These are phyloP conservation scores for Tolypocladium tundrense DNA, from an alignment of 2,329 filamentous ascomycete genomes.

Conservation along the genomic window DNA sequence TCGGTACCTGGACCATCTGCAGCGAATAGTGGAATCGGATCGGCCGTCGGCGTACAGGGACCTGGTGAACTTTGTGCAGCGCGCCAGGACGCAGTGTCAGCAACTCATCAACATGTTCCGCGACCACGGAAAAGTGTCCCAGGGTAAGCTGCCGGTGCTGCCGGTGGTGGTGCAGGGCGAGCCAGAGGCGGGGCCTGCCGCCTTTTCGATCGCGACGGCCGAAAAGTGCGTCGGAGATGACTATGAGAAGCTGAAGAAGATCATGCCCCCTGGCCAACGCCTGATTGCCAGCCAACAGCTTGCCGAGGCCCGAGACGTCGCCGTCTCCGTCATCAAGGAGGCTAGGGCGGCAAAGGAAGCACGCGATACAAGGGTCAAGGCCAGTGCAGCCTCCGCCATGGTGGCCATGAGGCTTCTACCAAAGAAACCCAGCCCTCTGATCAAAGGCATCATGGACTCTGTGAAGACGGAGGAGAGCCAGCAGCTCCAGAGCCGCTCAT, in stretches of 20 bases:
- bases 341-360: conserved; percentile 69
- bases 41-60: conserved; percentile 79
- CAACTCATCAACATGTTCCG: conserved; percentile 85
- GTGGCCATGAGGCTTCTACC: conserved; percentile 81
- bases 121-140: conserved; percentile 74
- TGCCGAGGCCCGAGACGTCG: conserved; percentile 63
- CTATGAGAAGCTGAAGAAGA: conserved; percentile 79
- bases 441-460: conserved; percentile 97
- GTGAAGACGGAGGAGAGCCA: conserved; percentile 90
- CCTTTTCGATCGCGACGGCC: conserved; percentile 80
- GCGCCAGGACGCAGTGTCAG: conserved; percentile 83
- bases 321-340: conserved; percentile 65
- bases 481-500: conserved; percentile 78
- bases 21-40: conserved; percentile 69
- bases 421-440: conserved; percentile 86
- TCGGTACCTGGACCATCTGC: conserved; percentile 55
- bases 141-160: conserved; percentile 64
- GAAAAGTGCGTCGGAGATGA: conserved; percentile 81
- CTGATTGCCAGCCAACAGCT: conserved; percentile 74
- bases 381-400: conserved; percentile 76
- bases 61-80: conserved; percentile 79
- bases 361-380: conserved; percentile 76
- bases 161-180: conserved; percentile 93
- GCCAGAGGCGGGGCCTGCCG: conserved; percentile 78
- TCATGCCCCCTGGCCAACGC: conserved; percentile 78